Conservation (phyloP, 2,329 filamentous ascomycete species). For the Aspergillus sp. region DNA sequence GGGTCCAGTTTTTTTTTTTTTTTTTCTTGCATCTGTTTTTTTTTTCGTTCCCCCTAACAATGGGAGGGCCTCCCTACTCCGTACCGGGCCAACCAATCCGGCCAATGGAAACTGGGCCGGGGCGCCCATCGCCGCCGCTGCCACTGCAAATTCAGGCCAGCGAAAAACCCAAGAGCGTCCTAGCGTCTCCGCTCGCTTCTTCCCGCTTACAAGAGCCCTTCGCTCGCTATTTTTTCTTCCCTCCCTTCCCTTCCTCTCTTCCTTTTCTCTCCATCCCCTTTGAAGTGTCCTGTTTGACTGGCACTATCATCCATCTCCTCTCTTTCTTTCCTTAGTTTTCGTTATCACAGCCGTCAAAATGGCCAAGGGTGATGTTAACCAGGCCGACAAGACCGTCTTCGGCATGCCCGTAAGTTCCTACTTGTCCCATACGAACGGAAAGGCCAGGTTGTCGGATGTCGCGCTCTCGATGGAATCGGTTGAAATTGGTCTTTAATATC, state of each 20-base stretch:
- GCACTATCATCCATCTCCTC: constrained; percentile 40
- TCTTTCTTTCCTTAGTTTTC: constrained; percentile 44
- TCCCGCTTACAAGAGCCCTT: constrained; percentile 40
- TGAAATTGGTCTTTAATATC: neutral
- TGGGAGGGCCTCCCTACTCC: constrained; percentile 10
- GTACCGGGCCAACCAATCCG: constrained; percentile 5
- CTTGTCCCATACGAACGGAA: constrained; percentile 15
- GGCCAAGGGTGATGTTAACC: constrained; percentile 50
- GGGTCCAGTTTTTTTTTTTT: constrained; percentile 22
- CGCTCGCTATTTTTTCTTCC: constrained; percentile 38
- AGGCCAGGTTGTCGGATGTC: constrained; percentile 13
- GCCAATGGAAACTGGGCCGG: neutral
- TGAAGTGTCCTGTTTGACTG: constrained; percentile 35
- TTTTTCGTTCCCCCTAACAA: constrained; percentile 8
- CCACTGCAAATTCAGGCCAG: constrained; percentile 18
- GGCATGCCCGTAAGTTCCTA: constrained; percentile 52
- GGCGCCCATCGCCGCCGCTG: constrained; percentile 7
- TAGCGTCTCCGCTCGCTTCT: constrained; percentile 39
- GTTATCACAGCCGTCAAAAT: constrained; percentile 48
- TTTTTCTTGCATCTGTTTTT: constrained; percentile 5
- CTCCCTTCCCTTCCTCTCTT: constrained; percentile 44
- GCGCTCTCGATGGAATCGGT: constrained; percentile 9
- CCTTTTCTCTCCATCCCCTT: constrained; percentile 41
- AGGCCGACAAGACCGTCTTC: constrained; percentile 57
- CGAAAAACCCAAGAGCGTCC: constrained; percentile 20